Conservation (phyloP, 441 rosid genomes). For the Arabidopsis hybrid region DNA sequence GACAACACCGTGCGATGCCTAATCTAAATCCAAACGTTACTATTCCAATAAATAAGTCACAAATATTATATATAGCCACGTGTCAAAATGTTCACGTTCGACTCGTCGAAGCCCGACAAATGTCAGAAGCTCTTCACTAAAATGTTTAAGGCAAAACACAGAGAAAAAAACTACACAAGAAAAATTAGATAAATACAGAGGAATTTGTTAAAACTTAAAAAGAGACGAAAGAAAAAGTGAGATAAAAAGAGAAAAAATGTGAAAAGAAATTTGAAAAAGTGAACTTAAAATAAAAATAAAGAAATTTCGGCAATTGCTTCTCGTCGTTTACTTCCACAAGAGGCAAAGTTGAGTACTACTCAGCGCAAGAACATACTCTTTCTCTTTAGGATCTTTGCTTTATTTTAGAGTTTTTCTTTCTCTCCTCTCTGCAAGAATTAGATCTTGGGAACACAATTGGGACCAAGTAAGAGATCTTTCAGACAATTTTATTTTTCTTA, state of each 20-base stretch:
- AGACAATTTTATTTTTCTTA: neutral
- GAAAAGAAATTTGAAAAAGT: neutral
- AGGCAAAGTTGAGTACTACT: constrained; percentile 55
- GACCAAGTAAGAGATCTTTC: constrained; percentile 59
- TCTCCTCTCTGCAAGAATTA: constrained; percentile 44
- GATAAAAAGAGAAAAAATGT: neutral
- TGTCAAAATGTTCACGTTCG: too few species aligned
- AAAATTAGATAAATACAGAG: too few species aligned
- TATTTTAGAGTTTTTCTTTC: neutral
- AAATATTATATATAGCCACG: too few species aligned
- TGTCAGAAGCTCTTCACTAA: too few species aligned
- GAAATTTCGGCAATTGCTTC: neutral
- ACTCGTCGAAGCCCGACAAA: too few species aligned
- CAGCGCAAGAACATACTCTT: constrained; percentile 31
- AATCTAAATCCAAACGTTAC: too few species aligned
- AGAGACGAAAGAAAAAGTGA: too few species aligned
- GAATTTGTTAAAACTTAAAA: too few species aligned
- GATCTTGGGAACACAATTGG: constrained; percentile 50
- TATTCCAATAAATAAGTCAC: too few species aligned
- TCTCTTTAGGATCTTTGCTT: constrained; percentile 34
- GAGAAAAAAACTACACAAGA: too few species aligned
- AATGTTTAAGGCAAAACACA: too few species aligned
- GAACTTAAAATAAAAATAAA: neutral
- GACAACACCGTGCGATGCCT: too few species aligned
- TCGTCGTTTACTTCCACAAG: constrained; percentile 56